Percentiles rank a stretch among this genome's conserved stretches.
Conservation (phyloP, 1,284 basidiomycete species). For the Ganoderma meredithae region DNA sequence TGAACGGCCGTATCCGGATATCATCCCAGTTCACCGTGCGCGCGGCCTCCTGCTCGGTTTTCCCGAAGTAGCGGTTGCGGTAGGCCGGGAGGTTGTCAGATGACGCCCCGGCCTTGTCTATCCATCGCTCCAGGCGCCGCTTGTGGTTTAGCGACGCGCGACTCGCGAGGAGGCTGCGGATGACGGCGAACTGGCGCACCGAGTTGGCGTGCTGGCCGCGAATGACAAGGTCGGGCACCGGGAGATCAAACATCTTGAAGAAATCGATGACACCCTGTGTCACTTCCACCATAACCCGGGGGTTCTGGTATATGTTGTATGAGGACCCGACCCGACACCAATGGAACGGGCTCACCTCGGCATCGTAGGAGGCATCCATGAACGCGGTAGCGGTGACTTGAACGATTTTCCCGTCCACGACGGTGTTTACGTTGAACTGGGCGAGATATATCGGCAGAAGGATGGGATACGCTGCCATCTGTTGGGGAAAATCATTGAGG, state of each 20-base stretch:
- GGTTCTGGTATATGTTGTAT: constrained; percentile 3
- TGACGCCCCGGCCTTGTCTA: constrained; percentile 4
- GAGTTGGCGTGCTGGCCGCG: constrained; percentile 1
- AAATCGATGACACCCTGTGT: background rate
- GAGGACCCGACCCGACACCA: background rate
- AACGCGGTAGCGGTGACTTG: constrained; percentile 41
- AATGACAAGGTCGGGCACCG: constrained; percentile 11
- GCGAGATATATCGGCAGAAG: constrained; percentile 51
- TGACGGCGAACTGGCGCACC: constrained; percentile 7
- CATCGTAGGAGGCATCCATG: constrained; percentile 41
- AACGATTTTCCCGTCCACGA: constrained; percentile 8
- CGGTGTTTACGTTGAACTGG: constrained; percentile 38
- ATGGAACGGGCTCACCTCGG: constrained; percentile 35
- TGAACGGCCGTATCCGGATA: constrained; percentile 46
- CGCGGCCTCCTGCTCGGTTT: constrained; percentile 9
- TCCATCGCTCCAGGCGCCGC: constrained; percentile 16
- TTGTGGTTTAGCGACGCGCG: constrained; percentile 15
- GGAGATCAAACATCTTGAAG: constrained; percentile 1
- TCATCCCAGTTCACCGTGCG: constrained; percentile 45
- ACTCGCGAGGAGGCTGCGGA: constrained; percentile 14
- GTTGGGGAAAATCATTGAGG: constrained; percentile 9
- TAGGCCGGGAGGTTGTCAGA: constrained; percentile 9
- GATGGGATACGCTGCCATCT: constrained; percentile 52
- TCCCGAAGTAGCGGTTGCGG: constrained; percentile 23
- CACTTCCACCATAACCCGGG: constrained; percentile 19